These are phyloP conservation scores for Hypoxylon sp. DNA, from an alignment of 2,329 filamentous ascomycete species.

Conservation along the genomic window DNA sequence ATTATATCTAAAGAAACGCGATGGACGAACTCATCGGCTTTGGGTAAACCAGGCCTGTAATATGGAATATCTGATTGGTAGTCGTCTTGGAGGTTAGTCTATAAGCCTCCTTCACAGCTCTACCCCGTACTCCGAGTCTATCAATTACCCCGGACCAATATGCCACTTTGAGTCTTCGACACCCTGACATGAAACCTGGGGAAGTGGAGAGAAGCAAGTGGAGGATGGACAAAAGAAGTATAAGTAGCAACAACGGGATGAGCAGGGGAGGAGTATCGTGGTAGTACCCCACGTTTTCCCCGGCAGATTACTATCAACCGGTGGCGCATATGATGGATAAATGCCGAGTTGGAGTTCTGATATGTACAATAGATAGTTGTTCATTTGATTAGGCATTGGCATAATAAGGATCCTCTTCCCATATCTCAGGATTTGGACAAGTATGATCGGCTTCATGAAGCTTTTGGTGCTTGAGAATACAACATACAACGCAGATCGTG, in stretches of 20 bases:
- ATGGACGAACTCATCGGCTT: too few species aligned
- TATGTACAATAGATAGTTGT: constrained; percentile 17
- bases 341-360: constrained; percentile 28
- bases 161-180: too few species aligned
- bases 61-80: too few species aligned
- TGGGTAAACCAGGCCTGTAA: too few species aligned
- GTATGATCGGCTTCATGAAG: background rate
- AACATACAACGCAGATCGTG: background rate
- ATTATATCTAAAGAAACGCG: too few species aligned
- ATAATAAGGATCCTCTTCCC: constrained; percentile 18
- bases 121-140: too few species aligned
- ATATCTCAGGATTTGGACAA: constrained; percentile 6
- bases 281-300: constrained; percentile 34
- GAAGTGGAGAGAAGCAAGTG: constrained; percentile 25
- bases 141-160: too few species aligned
- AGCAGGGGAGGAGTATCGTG: constrained; percentile 35
- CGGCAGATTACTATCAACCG: constrained; percentile 36
- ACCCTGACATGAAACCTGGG: too few species aligned
- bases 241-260: constrained; percentile 28
- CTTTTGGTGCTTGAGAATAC: too few species aligned
- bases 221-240: constrained; percentile 21
- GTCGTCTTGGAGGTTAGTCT: too few species aligned
- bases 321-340: constrained; percentile 23
- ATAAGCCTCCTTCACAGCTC: too few species aligned
- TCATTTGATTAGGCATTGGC: constrained; percentile 9